These are phyloP conservation scores for Pisolithus thermaeus DNA, from an alignment of 1,284 basidiomycete genomes.

Conservation along the genomic window DNA sequence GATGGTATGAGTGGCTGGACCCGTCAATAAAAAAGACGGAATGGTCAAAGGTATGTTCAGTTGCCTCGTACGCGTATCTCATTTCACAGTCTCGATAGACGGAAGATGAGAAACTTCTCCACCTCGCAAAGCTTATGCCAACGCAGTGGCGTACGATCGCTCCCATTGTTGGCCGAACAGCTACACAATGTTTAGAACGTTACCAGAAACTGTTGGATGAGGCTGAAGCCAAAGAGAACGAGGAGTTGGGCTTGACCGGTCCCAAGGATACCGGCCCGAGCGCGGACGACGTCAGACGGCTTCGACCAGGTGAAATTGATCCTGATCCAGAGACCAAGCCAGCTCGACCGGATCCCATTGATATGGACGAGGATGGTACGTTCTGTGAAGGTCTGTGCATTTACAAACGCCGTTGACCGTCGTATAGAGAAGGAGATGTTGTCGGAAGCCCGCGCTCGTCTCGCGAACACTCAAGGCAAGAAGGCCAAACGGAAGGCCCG, in stretches of 20 bases:
- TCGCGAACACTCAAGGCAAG: constrained; percentile 99
- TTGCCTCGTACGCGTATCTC: background rate
- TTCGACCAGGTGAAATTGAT: constrained; percentile 96
- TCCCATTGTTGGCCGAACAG: constrained; percentile 97
- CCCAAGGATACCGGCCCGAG: constrained; percentile 77
- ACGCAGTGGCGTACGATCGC: constrained; percentile 99
- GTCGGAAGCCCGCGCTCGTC: constrained; percentile 94
- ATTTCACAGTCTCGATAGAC: constrained; percentile 40
- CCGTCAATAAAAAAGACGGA: constrained; percentile 99
- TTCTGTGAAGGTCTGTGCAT: constrained; percentile 5
- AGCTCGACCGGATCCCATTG: constrained; percentile 96
- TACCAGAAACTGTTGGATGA: constrained; percentile 98
- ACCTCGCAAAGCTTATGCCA: constrained; percentile 98
- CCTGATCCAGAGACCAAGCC: constrained; percentile 99
- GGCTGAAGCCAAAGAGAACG: constrained; percentile 91
- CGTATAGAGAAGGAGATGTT: constrained; percentile 96
- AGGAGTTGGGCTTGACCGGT: constrained; percentile 86
- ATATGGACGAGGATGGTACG: constrained; percentile 98
- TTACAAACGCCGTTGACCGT: constrained; percentile 3
- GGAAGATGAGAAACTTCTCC: constrained; percentile 97
- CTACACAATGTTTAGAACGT: constrained; percentile 96
- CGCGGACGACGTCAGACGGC: constrained; percentile 83
- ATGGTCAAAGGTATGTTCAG: constrained; percentile 80
- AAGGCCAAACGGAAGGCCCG: constrained; percentile 99
- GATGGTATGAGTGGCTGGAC: constrained; percentile 99